Conservation (phyloP, 768 basidiomycete genomes). For the Lactifluus pinguis region DNA sequence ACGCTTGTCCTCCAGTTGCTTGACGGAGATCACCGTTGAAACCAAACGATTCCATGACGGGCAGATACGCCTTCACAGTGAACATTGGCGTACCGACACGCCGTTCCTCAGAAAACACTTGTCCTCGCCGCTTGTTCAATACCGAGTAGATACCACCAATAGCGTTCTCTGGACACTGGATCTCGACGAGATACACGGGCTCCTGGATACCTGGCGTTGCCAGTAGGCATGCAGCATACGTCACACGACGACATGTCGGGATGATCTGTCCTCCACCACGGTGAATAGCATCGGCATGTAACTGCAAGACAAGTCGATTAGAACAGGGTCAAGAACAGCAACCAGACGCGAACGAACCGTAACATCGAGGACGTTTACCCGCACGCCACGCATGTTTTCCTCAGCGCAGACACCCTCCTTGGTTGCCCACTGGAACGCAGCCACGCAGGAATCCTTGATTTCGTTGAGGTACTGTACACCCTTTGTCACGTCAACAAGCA, state of each 20-base stretch:
- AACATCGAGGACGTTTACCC: conserved; percentile 93
- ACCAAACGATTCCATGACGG: conserved; percentile 88
- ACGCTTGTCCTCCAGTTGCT: conserved; percentile 92
- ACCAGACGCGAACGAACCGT: conserved; percentile 47
- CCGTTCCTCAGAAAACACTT: conserved; percentile 98
- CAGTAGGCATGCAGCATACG: conserved; percentile 91
- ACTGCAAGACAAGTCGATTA: conserved; percentile 33
- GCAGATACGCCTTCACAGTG: conserved; percentile 95
- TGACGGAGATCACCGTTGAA: conserved; percentile 95
- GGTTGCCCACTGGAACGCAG: conserved; percentile 99
- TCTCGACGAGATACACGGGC: conserved; percentile 95
- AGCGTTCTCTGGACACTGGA: conserved; percentile 94
- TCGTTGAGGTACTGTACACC: conserved; percentile 99
- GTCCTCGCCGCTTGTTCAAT: conserved; percentile 95
- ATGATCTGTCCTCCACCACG: conserved; percentile 99
- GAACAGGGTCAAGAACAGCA: not conserved
- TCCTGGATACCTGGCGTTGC: conserved; percentile 90
- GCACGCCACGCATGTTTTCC: conserved; percentile 98
- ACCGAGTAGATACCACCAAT: conserved; percentile 95
- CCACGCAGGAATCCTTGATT: conserved; percentile 99
- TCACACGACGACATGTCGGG: conserved; percentile 91
- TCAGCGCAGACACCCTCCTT: conserved; percentile 96
- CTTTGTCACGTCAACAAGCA: conserved; percentile 97
- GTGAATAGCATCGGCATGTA: conserved; percentile 98
- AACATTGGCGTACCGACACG: conserved; percentile 97